Percentiles rank a stretch among this genome's conserved stretches.
phyloP scores from a whole-genome alignment of 345 rosid genomes.

The Eucalyptus cladocalyx region DNA sequence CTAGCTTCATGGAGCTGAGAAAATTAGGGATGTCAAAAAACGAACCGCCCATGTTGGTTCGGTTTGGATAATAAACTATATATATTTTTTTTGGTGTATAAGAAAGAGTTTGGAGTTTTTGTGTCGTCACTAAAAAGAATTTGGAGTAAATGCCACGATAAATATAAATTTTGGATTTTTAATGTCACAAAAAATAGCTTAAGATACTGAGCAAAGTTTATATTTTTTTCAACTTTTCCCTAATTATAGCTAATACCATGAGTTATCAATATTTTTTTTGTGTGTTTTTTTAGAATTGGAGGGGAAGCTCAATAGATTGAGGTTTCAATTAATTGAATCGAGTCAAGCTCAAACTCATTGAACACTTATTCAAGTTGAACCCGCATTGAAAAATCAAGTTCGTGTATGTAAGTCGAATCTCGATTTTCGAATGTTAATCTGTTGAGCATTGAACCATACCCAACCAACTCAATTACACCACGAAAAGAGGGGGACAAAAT shows the following conservation, averaged over 20 bases:
- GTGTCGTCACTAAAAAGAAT: too few species aligned
- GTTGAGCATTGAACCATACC: background rate
- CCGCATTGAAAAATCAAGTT: background rate
- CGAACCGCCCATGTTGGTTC: rapidly evolving
- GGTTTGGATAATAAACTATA: background rate
- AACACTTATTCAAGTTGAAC: background rate
- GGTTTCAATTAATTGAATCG: background rate
- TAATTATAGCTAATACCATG: background rate
- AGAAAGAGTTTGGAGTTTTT: too few species aligned
- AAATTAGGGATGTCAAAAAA: too few species aligned
- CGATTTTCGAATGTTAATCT: background rate
- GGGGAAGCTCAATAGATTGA: background rate
- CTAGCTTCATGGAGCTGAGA: conserved; percentile 13
- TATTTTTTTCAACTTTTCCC: background rate
- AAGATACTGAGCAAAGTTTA: too few species aligned
- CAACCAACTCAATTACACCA: background rate
- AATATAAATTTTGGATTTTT: too few species aligned
- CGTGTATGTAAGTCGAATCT: background rate
- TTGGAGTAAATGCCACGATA: rapidly evolving
- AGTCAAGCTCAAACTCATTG: background rate
- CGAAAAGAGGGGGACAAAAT: background rate
- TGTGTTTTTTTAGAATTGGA: background rate
- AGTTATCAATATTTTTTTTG: background rate
- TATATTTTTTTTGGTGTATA: too few species aligned
- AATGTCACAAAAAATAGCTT: too few species aligned